A percentile compares a stretch with the other conserved stretches of the same genome.
phyloP scores from a whole-genome alignment of 192 early-diverging fungal genomes.

The Spinellus fusiger region DNA sequence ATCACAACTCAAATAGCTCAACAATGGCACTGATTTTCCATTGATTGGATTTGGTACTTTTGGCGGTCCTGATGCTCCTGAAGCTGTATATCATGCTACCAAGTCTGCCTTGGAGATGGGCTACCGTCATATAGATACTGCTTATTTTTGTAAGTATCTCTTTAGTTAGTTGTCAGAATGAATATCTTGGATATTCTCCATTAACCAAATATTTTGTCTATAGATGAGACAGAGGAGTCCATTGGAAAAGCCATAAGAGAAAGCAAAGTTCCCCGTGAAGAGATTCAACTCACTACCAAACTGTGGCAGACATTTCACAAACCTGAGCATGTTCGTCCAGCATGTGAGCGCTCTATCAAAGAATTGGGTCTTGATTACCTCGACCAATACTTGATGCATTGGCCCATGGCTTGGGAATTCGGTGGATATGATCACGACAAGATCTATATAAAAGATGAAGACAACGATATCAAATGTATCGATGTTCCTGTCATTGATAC shows the following conservation, averaged over 20 bases:
- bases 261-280: constrained; percentile 52
- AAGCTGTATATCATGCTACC: no score
- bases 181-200: no score
- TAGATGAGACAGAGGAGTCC: no score
- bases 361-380: constrained; percentile 72
- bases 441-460: neutral
- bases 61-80: no score
- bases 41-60: no score
- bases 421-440: neutral
- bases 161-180: no score
- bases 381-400: constrained; percentile 83
- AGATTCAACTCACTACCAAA: constrained; percentile 76
- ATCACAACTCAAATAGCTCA: no score
- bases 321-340: constrained; percentile 55
- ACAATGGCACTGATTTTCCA: no score
- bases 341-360: constrained; percentile 56
- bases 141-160: constrained; percentile 12
- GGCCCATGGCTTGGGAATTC: constrained; percentile 54
- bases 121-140: constrained; percentile 25
- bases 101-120: no score
- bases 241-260: constrained; percentile 67
- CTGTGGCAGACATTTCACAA: constrained; percentile 61
- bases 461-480: neutral
- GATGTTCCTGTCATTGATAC: constrained; percentile 32
- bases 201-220: no score